These are phyloP conservation scores for Pythium volutum DNA, from an alignment of 352 stramenopile species.

Conservation along the genomic window DNA sequence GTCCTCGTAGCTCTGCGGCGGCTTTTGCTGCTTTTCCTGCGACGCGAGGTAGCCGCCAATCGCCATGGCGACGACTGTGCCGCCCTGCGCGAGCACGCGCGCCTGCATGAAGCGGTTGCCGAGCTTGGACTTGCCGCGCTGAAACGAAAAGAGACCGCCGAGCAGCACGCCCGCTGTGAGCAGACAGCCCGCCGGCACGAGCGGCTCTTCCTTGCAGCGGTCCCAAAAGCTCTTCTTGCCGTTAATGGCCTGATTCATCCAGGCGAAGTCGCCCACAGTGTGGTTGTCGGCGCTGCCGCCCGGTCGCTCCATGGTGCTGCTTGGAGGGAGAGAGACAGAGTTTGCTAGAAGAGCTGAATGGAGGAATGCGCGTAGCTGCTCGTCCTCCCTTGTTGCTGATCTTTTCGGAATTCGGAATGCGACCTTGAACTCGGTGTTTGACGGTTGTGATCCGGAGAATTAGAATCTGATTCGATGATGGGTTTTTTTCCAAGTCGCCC, in stretches of 20 bases:
- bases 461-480: slow-evolving; percentile 17
- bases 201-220: slow-evolving; percentile 66
- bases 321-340: too few relatives aligned
- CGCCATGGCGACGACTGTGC: slow-evolving; percentile 65
- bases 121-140: slow-evolving; percentile 67
- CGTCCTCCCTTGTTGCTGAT: too few relatives aligned
- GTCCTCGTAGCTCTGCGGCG: slow-evolving; percentile 63
- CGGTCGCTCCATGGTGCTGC: slow-evolving; percentile 19
- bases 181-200: slow-evolving; percentile 72
- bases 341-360: background rate
- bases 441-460: background rate
- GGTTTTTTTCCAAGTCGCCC: slow-evolving; percentile 12
- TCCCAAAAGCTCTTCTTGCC: slow-evolving; percentile 67
- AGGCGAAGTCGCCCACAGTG: slow-evolving; percentile 57
- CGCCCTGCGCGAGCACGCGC: slow-evolving; percentile 64
- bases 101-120: slow-evolving; percentile 85
- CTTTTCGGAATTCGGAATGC: slow-evolving; percentile 27
- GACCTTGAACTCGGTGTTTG: slow-evolving; percentile 8
- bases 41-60: slow-evolving; percentile 44
- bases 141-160: slow-evolving; percentile 69
- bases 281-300: slow-evolving; percentile 17
- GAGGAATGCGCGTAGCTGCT: too few relatives aligned
- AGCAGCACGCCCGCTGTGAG: slow-evolving; percentile 59
- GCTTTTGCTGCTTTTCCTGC: slow-evolving; percentile 44
- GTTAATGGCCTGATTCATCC: slow-evolving; percentile 53